Conservation (phyloP, 441 rosid genomes). For the Euphorbia schlechtendalii region DNA sequence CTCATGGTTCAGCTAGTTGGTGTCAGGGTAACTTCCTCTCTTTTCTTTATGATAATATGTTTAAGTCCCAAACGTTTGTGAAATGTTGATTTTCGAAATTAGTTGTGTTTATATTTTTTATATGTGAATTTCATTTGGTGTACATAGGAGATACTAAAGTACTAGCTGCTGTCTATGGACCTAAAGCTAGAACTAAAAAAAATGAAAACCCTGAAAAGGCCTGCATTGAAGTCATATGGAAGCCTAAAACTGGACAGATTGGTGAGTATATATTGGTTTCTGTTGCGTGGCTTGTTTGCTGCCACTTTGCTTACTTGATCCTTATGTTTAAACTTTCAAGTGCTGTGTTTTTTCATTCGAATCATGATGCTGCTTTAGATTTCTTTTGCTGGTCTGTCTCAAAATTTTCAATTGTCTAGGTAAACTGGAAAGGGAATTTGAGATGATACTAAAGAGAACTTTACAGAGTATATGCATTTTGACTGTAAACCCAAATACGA, state of each 20-base stretch:
- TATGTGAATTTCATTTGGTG: not conserved
- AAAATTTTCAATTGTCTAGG: slow-evolving; percentile 34
- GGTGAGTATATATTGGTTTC: slow-evolving; percentile 28
- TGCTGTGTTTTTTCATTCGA: not conserved
- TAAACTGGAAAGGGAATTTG: slow-evolving; percentile 66
- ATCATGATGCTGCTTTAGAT: not conserved
- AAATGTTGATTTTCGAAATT: not conserved
- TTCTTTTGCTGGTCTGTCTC: slow-evolving; percentile 6
- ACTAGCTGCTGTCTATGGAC: slow-evolving; percentile 88
- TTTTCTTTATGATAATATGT: not conserved
- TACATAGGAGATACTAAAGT: slow-evolving; percentile 73
- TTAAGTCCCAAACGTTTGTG: not conserved
- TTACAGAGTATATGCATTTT: slow-evolving; percentile 72
- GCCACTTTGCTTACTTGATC: not conserved
- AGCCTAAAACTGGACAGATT: slow-evolving; percentile 84
- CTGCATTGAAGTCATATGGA: slow-evolving; percentile 85
- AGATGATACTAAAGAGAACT: slow-evolving; percentile 76
- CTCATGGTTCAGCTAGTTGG: slow-evolving; percentile 98
- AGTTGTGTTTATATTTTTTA: too few relatives aligned
- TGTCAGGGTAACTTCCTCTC: slow-evolving; percentile 27
- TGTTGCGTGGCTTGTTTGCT: not conserved
- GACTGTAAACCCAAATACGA: slow-evolving; percentile 79
- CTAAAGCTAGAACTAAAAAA: slow-evolving; percentile 84
- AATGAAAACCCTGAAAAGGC: slow-evolving; percentile 91
- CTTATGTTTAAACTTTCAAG: not conserved